Percentiles rank a stretch among this genome's conserved stretches.
Conservation (phyloP, 257 asterid species). For the Mitragyna speciosa region DNA sequence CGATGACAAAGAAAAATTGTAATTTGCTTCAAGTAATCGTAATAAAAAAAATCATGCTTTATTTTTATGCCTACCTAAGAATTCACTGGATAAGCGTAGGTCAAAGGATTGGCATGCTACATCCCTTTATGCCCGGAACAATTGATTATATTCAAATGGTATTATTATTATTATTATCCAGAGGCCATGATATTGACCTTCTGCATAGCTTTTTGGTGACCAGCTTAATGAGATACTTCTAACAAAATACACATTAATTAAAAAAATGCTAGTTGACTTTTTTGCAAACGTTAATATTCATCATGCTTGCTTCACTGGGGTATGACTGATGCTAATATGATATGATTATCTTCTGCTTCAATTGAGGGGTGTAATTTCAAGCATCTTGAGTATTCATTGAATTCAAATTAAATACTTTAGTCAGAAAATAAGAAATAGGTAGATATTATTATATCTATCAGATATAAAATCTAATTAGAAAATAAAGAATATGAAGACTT, state of each 20-base stretch:
- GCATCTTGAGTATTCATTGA: neutral
- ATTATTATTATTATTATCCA: constrained; percentile 34
- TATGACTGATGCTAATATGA: neutral
- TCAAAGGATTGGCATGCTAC: constrained; percentile 37
- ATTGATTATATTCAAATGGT: constrained; percentile 29
- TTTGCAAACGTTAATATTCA: neutral
- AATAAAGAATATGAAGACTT: neutral
- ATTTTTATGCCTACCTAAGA: neutral
- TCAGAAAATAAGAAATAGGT: neutral
- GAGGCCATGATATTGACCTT: constrained; percentile 41
- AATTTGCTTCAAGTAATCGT: neutral
- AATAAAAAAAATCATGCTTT: neutral
- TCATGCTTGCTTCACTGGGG: neutral
- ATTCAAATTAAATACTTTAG: neutral
- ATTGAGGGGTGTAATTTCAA: neutral
- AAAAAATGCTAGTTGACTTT: constrained; percentile 2
- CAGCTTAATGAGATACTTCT: constrained; percentile 14
- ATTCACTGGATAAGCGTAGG: constrained; percentile 12
- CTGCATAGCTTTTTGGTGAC: constrained; percentile 30
- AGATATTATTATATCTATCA: too few relatives aligned
- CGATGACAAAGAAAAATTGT: neutral
- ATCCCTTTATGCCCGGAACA: constrained; percentile 24
- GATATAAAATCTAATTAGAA: too few relatives aligned
- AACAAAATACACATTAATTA: constrained; percentile 7
- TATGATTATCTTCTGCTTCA: neutral